These are phyloP conservation scores for Tylopilus felleus DNA, from an alignment of 768 basidiomycete species.

Conservation along the genomic window DNA sequence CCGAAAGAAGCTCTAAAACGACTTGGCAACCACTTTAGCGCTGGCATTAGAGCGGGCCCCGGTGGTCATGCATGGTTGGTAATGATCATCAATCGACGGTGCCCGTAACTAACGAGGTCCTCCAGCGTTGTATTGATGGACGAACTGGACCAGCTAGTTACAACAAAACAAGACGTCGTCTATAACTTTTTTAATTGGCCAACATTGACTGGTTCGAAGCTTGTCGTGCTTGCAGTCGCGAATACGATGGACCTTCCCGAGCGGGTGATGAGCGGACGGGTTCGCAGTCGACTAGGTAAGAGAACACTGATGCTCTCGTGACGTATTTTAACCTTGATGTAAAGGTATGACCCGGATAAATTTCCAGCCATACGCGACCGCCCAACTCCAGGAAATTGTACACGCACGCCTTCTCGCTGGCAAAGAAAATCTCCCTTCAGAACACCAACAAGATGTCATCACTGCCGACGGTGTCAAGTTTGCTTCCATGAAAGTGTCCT, in stretches of 20 bases:
- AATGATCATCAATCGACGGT: not conserved
- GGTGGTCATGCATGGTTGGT: slow-evolving; percentile 85
- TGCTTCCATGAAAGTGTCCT: slow-evolving; percentile 74
- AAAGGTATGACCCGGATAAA: slow-evolving; percentile 88
- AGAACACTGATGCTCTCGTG: not conserved
- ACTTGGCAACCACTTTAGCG: slow-evolving; percentile 75
- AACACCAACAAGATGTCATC: slow-evolving; percentile 52
- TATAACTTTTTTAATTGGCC: slow-evolving; percentile 99
- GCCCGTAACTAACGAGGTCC: not conserved
- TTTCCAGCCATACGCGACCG: slow-evolving; percentile 82
- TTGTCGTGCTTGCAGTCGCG: slow-evolving; percentile 94
- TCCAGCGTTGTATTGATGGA: slow-evolving; percentile 94
- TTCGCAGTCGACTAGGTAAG: slow-evolving; percentile 86
- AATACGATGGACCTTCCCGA: slow-evolving; percentile 99
- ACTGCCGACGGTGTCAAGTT: slow-evolving; percentile 74
- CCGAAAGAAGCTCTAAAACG: slow-evolving; percentile 81
- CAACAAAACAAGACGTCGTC: slow-evolving; percentile 94
- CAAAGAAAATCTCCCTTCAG: slow-evolving; percentile 43
- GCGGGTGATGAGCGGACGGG: slow-evolving; percentile 87
- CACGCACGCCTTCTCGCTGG: slow-evolving; percentile 71
- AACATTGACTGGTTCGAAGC: slow-evolving; percentile 78
- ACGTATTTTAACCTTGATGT: not conserved
- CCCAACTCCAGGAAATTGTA: slow-evolving; percentile 82
- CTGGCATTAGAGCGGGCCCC: slow-evolving; percentile 62
- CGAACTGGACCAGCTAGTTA: slow-evolving; percentile 95